Evolutionary conservation across 176 grass and related monocot species (phyloP).

Genomic region (Avena eriantha): DNA sequence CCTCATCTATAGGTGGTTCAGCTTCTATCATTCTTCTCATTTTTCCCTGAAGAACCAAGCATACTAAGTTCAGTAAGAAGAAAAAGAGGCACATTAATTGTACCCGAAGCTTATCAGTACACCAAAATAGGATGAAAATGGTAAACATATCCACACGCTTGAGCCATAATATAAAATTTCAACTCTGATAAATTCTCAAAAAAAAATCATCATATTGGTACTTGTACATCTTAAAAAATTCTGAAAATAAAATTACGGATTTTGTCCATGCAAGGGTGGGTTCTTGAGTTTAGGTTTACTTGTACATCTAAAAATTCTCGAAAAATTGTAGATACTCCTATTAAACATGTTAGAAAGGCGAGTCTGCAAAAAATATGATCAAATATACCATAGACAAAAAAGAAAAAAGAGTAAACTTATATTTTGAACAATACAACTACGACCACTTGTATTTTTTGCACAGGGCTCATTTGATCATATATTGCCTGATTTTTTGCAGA

Average conservation of each 20-base stretch:
- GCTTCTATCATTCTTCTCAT: slow-evolving; percentile 97
- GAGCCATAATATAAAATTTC: background rate
- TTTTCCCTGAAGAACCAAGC: slow-evolving; percentile 71
- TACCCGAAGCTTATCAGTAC: background rate
- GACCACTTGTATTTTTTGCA: background rate
- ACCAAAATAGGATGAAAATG: slow-evolving; percentile 17
- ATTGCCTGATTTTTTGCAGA: background rate
- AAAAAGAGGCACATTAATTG: slow-evolving; percentile 2
- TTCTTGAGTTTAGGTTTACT: too few relatives aligned
- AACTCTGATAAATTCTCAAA: background rate
- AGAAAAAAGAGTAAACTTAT: background rate
- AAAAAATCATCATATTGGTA: background rate
- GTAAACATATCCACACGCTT: background rate
- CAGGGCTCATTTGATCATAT: background rate
- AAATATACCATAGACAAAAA: background rate
- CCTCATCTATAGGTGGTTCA: slow-evolving; percentile 76
- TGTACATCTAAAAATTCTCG: background rate
- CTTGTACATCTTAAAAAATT: background rate
- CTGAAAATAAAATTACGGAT: too few relatives aligned
- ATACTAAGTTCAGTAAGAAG: slow-evolving; percentile 29
- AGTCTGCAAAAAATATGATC: background rate
- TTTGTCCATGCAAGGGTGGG: too few relatives aligned
- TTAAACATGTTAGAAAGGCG: background rate
- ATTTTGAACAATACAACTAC: background rate
- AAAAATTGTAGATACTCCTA: background rate